phyloP scores from a whole-genome alignment of 1,139 yeast genomes.

The Yamadazyma triangularis region DNA sequence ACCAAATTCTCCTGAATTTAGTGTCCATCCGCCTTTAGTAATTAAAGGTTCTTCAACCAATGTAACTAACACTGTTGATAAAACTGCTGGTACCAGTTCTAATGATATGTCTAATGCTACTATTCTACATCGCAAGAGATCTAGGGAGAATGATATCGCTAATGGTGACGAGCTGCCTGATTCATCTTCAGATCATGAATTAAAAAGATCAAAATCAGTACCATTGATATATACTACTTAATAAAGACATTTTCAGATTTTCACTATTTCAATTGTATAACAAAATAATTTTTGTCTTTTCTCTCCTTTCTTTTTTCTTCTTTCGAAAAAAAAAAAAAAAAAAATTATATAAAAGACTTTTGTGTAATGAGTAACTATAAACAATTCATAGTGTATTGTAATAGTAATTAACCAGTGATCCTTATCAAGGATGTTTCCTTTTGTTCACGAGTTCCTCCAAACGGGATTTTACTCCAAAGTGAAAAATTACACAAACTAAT shows the following conservation, averaged over 20 bases:
- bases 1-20: constrained; percentile 13
- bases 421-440: neutral
- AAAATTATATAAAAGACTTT: too few relatives aligned
- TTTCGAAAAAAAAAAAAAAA: too few relatives aligned
- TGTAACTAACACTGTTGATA: too few relatives aligned
- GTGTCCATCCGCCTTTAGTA: constrained; percentile 14
- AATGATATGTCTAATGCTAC: neutral
- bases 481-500: neutral
- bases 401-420: neutral
- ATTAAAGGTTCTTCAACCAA: neutral
- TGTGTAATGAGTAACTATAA: neutral
- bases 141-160: too few relatives aligned
- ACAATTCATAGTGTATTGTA: neutral
- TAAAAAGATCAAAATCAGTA: constrained; percentile 21
- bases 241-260: too few relatives aligned
- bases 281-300: too few relatives aligned
- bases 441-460: neutral
- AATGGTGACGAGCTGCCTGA: too few relatives aligned
- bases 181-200: too few relatives aligned
- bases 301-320: too few relatives aligned
- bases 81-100: too few relatives aligned
- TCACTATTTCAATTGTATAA: too few relatives aligned
- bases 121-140: neutral
- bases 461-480: neutral
- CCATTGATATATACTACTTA: constrained; percentile 9